These are phyloP conservation scores for Amylocarpus encephaloides DNA, from an alignment of 2,329 filamentous ascomycete genomes.

Conservation along the genomic window DNA sequence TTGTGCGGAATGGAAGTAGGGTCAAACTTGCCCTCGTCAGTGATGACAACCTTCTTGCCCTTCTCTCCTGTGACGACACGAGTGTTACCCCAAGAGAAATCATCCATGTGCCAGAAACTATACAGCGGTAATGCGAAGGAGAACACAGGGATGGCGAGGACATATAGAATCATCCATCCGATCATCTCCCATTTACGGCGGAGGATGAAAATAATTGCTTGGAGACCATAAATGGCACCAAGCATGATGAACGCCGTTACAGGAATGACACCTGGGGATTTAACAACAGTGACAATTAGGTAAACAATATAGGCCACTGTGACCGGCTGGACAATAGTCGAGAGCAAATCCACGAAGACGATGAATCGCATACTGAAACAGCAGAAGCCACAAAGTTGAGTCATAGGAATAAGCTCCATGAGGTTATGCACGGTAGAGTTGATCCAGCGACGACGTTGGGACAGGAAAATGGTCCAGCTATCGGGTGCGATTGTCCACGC, in stretches of 20 bases:
- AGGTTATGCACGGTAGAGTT: constrained; percentile 99
- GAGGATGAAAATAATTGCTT: constrained; percentile 94
- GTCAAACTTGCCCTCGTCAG: constrained; percentile 97
- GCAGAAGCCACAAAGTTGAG: constrained; percentile 97
- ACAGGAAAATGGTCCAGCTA: constrained; percentile 89
- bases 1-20: constrained; percentile 88
- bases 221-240: constrained; percentile 92
- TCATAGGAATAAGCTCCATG: constrained; percentile 86
- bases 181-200: constrained; percentile 99
- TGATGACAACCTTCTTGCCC: constrained; percentile 86
- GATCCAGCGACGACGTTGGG: constrained; percentile 98
- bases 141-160: constrained; percentile 86
- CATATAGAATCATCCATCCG: constrained; percentile 97
- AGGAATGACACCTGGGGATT: constrained; percentile 60
- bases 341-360: constrained; percentile 88
- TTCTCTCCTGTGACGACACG: constrained; percentile 93
- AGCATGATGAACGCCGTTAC: constrained; percentile 84
- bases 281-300: constrained; percentile 68
- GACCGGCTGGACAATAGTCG: constrained; percentile 86
- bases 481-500: constrained; percentile 98
- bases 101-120: constrained; percentile 99
- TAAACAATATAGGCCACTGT: constrained; percentile 86
- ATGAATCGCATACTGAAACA: constrained; percentile 99
- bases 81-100: constrained; percentile 99
- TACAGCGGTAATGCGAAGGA: constrained; percentile 85